Conservation (phyloP, 345 rosid species). For the Mercurialis annua region DNA sequence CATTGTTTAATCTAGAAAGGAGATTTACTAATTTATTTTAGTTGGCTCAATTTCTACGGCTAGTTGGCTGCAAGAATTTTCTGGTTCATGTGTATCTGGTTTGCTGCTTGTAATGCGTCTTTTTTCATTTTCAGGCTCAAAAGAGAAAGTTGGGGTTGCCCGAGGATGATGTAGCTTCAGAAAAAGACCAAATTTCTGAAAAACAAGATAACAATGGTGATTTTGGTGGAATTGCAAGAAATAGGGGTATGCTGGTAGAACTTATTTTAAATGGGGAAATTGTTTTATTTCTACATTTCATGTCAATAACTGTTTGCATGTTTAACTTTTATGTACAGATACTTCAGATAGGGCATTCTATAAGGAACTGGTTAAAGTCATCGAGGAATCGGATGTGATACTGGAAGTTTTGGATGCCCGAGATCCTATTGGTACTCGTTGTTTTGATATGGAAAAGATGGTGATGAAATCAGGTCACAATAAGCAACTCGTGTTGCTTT, state of each 20-base stretch:
- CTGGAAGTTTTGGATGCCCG: constrained; percentile 94
- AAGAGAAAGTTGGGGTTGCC: constrained; percentile 77
- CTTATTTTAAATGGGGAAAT: neutral
- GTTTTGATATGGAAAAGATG: constrained; percentile 93
- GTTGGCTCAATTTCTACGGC: too few species aligned
- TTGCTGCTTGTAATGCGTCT: neutral
- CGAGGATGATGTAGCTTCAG: constrained; percentile 33
- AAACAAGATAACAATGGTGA: constrained; percentile 30
- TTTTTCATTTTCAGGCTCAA: constrained; percentile 42
- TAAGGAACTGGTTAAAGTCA: constrained; percentile 89
- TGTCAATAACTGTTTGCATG: neutral
- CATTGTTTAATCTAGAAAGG: too few species aligned
- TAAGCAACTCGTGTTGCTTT: constrained; percentile 75
- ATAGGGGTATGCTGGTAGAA: constrained; percentile 45
- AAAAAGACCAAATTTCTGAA: constrained; percentile 25
- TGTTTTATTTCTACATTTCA: neutral
- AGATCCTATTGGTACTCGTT: constrained; percentile 91
- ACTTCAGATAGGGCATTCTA: constrained; percentile 88
- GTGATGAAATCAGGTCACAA: constrained; percentile 77
- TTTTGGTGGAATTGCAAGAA: constrained; percentile 33
- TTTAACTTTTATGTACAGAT: constrained; percentile 41
- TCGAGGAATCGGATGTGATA: constrained; percentile 89
- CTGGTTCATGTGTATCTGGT: neutral
- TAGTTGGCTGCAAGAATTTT: too few species aligned
- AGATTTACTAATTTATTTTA: too few species aligned